phyloP scores from a whole-genome alignment of 2,329 filamentous ascomycete species.

The Verticillium isaacii region DNA sequence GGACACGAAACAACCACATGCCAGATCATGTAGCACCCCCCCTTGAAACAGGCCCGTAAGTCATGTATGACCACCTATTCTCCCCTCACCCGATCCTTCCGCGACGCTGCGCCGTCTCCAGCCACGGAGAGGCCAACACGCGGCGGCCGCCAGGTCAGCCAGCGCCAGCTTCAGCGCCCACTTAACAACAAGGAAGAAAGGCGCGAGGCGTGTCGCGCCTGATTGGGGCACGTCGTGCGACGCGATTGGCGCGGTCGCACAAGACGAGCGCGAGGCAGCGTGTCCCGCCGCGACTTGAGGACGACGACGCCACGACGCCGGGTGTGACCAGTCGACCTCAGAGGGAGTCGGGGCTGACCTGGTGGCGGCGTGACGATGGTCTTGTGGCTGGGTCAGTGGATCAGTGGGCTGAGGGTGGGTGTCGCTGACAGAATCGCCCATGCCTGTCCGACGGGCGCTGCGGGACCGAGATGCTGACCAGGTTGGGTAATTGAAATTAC shows the following conservation, averaged over 20 bases:
- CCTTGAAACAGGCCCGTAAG: neutral
- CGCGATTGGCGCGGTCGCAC: neutral
- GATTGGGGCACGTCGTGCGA: neutral
- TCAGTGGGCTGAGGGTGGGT: neutral
- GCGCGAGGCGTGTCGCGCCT: neutral
- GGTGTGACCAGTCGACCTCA: neutral
- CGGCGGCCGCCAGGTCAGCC: neutral
- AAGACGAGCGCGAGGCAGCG: neutral
- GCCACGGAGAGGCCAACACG: neutral
- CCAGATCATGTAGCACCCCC: neutral
- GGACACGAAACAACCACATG: neutral
- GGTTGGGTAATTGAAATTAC: no score
- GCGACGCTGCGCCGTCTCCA: neutral
- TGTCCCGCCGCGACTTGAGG: neutral
- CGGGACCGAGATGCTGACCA: no score
- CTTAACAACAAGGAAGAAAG: neutral
- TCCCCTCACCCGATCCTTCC: neutral
- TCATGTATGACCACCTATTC: neutral
- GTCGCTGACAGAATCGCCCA: neutral
- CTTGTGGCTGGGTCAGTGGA: neutral
- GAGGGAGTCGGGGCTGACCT: neutral
- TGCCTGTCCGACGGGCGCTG: neutral
- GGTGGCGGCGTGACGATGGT: neutral
- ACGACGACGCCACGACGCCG: neutral
- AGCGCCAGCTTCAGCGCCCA: neutral